These are phyloP conservation scores for Medicago truncatula DNA, from an alignment of 306 rosid genomes.

Conservation along the genomic window DNA sequence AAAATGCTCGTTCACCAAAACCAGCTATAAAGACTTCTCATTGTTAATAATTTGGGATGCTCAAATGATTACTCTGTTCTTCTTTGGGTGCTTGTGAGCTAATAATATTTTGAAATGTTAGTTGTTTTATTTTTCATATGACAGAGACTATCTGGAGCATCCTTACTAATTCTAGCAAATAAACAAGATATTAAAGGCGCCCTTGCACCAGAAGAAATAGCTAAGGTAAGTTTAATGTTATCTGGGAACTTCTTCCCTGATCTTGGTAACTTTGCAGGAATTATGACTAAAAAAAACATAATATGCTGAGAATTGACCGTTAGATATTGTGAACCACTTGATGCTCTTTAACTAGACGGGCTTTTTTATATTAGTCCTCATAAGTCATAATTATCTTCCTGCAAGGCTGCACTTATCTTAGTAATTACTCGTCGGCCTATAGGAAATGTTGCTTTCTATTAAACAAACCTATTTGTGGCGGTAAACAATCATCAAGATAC, in stretches of 20 bases:
- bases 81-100: constrained; percentile 1
- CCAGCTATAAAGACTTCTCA: neutral
- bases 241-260: neutral
- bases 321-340: neutral
- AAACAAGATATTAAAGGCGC: constrained; percentile 94
- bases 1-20: neutral
- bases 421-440: neutral
- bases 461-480: neutral
- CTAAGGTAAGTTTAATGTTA: constrained; percentile 55
- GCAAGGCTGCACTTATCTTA: neutral
- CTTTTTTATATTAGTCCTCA: neutral
- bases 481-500: neutral
- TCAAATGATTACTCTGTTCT: neutral
- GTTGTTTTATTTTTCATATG: constrained; percentile 2
- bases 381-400: neutral
- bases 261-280: constrained; percentile 1
- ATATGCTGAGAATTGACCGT: neutral
- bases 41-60: constrained; percentile 1
- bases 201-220: constrained; percentile 76
- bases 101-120: neutral
- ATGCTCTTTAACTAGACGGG: neutral
- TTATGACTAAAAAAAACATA: neutral
- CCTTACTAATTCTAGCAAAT: constrained; percentile 87
- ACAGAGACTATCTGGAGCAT: constrained; percentile 88
- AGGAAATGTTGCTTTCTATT: neutral